Base-by-base conservation (phyloP, 2,329 filamentous ascomycete genomes). In the Xylariales sp. region DNA sequence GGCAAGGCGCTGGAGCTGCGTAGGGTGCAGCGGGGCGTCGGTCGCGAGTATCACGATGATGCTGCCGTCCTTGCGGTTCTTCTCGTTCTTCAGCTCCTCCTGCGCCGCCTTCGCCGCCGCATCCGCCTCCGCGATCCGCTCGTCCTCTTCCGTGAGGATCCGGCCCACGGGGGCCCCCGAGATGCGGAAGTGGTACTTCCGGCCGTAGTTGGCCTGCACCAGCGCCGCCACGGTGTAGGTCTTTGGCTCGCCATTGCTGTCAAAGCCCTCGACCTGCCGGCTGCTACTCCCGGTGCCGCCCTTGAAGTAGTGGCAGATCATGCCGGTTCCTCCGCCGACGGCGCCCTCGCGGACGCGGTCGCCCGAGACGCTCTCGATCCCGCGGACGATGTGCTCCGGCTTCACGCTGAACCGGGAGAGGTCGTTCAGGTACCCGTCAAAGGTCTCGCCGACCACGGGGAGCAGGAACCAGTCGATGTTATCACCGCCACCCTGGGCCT, bases 181-280 rank as follows among this genome's bases (percentile, higher is more conserved):
- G 41, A 85, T 74, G 28, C 68, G 65, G 37, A 85, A 66, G 46
- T 79, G 71, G 28, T 68, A 59, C 41, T 67, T 65, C 21, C 65
- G 60, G 8, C 81, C 81, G 51, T 84, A 85, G 53, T 85, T 85
- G 31, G 75, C 71, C 55, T 84, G 80, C 4, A 81, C 76, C 6
- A 86, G 62, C 2, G 74, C 78, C 1, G 66, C 81, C 15, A 85
- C 65, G 0, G 74, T 81, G 49, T 78, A 84, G 4, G 61, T 57
- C 39, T 58, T 66, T 5, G 52, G 46, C 20, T 55, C 50, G n/a
- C 49, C 55, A n/a, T 48, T 49, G 4, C 50, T 53, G 30, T 65
- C 63, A 17, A 65, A 47, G 0, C 72, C 72, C 2, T 61, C 57
- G n/a, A 84, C 68, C 6, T 77, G 46, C 17, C 81, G 69, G 33